Evolutionary conservation across 148 eudicot species (phyloP), one percentile per base, ranked within the genome.

Genomic region (Spergularia bocconei): DNA sequence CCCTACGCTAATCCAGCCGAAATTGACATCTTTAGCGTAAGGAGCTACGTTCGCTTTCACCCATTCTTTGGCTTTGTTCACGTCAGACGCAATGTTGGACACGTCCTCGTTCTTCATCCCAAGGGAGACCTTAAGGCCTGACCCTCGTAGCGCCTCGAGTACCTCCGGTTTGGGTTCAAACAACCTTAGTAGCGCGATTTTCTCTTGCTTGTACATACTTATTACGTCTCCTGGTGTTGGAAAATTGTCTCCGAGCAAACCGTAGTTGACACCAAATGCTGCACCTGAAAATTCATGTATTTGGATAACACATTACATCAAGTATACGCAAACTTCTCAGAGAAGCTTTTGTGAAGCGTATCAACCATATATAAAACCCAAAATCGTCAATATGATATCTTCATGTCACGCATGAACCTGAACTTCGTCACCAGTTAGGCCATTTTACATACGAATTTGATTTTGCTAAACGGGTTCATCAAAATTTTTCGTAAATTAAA

Each of bases 1-100:
- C 59, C 84, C 84, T 11, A 82, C 52, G 0, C 69, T 21, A 33
- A 82, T 55, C 77, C 75, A 82, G 7, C 68, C 67, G 11, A 77
- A 69, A 10, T 69, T 56, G 11, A 82, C 74, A 0, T 74, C 75
- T 0, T 36, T 47, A 48, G 50, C 68, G 13, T 69, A 78, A 41
- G 78, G 75, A 8, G 29, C 64, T 11, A 78, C 54, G 20, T 62
- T 73, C 2, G 20, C 11, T 0, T 21, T 69, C 2, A 82, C 84
- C 84, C 84, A 82, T 10, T 15, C 6, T 5, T 0, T 17, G 41
- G 81, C 81, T 0, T 55, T 13, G 9, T 29, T 33, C 7, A 2
- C 5, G 25, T 74, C 54, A 11, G 1, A 23, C 2, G 76, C 76
- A 17, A 82, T 36, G 10, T 14, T 21, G 0, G 51, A 29, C 36